Conservation (phyloP, 2,329 filamentous ascomycete genomes). For the Apiospora sp. region DNA sequence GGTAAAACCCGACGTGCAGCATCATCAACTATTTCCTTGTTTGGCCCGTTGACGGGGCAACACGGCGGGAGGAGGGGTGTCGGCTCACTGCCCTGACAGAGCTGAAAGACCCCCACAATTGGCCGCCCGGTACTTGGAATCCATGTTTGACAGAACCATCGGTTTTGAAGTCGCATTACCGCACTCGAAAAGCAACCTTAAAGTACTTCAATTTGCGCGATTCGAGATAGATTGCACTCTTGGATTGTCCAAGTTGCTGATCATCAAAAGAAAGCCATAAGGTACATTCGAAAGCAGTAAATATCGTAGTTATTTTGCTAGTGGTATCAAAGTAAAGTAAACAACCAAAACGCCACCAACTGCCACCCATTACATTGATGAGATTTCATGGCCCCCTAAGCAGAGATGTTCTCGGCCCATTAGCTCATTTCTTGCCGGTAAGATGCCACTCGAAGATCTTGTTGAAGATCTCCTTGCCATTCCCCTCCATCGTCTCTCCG, state of each 20-base stretch:
- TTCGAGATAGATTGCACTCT: not conserved
- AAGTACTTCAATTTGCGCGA: not conserved
- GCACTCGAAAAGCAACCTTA: too few species aligned
- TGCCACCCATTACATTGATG: not conserved
- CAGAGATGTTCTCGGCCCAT: not conserved
- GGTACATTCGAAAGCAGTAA: not conserved
- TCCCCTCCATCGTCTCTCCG: slow-evolving; percentile 82
- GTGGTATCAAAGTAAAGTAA: slow-evolving; percentile 16
- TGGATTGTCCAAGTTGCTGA: not conserved
- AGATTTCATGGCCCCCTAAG: not conserved
- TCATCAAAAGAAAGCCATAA: not conserved
- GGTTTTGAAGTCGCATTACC: too few species aligned
- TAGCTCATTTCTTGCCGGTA: slow-evolving; percentile 47
- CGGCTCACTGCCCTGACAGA: not conserved
- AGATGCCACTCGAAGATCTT: slow-evolving; percentile 88
- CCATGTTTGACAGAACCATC: not conserved
- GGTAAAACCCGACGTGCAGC: not conserved
- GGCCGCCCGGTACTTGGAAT: not conserved
- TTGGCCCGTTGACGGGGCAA: slow-evolving; percentile 17
- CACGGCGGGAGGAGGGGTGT: not conserved
- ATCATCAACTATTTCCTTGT: slow-evolving; percentile 19
- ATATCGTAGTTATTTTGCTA: not conserved
- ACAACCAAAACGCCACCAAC: not conserved
- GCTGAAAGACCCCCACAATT: not conserved
- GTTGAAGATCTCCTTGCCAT: slow-evolving; percentile 77